Conservation (phyloP, 2,329 filamentous ascomycete genomes). For the Verticillium zaregamsianum region DNA sequence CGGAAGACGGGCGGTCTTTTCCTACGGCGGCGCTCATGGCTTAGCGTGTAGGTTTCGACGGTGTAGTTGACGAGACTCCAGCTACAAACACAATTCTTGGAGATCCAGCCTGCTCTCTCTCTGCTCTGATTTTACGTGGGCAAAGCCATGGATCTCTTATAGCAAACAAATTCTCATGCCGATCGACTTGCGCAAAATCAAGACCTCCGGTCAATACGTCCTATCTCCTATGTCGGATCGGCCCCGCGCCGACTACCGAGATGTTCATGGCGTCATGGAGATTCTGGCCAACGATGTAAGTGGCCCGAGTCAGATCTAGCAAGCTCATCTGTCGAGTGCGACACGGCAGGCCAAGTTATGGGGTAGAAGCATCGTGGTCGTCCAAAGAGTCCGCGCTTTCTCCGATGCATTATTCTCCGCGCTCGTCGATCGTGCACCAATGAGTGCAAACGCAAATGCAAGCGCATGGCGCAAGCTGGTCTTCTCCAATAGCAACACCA, state of each 20-base stretch:
- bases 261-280: not conserved
- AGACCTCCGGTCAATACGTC: not conserved
- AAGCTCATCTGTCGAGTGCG: not conserved
- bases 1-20: not conserved
- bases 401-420: not conserved
- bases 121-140: not conserved
- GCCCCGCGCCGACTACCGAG: not conserved
- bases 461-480: not conserved
- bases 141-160: not conserved
- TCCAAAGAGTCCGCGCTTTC: not conserved
- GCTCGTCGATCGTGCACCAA: not conserved
- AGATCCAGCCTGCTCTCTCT: not conserved
- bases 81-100: not conserved
- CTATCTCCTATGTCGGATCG: not conserved
- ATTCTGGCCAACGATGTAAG: not conserved
- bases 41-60: no score
- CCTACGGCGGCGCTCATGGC: not conserved
- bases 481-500: not conserved
- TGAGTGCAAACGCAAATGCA: not conserved
- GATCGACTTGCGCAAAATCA: not conserved
- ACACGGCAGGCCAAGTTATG: not conserved
- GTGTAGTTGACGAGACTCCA: not conserved
- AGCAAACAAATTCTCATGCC: not conserved
- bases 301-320: not conserved
- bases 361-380: not conserved